Percentiles rank a stretch among this genome's conserved stretches.
phyloP scores from a whole-genome alignment of 2,329 filamentous ascomycete genomes.

The Fusarium sp. region DNA sequence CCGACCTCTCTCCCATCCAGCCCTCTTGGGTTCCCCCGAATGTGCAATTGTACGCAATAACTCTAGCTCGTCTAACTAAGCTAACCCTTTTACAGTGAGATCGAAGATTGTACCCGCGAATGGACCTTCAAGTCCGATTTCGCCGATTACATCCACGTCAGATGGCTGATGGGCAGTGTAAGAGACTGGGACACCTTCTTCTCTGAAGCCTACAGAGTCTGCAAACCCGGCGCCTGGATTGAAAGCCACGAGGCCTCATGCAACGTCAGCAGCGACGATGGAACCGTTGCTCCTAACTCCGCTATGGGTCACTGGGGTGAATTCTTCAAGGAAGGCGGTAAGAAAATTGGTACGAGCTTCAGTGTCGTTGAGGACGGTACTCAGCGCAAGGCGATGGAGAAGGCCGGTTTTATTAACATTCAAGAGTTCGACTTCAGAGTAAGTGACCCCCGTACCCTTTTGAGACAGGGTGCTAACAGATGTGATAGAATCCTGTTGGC shows the following conservation, averaged over 20 bases:
- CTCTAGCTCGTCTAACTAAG: too few species aligned
- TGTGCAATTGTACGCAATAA: constrained; percentile 54
- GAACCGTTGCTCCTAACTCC: constrained; percentile 42
- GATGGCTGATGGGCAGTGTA: constrained; percentile 67
- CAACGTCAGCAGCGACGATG: constrained; percentile 46
- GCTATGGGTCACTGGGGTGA: constrained; percentile 47
- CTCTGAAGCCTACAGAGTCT: constrained; percentile 62
- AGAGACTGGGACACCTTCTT: constrained; percentile 66
- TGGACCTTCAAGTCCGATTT: constrained; percentile 48
- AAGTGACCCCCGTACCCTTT: rapidly evolving
- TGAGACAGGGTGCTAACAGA: rapidly evolving
- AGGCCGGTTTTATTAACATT: constrained; percentile 40
- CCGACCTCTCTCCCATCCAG: constrained; percentile 61
- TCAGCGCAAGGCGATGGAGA: constrained; percentile 36
- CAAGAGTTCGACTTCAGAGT: constrained; percentile 43
- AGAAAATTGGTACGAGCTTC: constrained; percentile 48
- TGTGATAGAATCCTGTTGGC: constrained; percentile 36
- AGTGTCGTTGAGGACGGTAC: constrained; percentile 37
- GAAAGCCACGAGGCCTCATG: constrained; percentile 50
- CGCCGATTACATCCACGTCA: constrained; percentile 71
- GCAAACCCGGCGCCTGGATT: constrained; percentile 65
- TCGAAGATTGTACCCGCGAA: constrained; percentile 48
- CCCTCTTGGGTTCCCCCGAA: constrained; percentile 51
- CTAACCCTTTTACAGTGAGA: background rate
- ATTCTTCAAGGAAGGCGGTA: constrained; percentile 47